Evolutionary conservation across 139 green algal species (phyloP), one percentile per base, ranked within the genome.

Genomic region (Chlorella sp.): DNA sequence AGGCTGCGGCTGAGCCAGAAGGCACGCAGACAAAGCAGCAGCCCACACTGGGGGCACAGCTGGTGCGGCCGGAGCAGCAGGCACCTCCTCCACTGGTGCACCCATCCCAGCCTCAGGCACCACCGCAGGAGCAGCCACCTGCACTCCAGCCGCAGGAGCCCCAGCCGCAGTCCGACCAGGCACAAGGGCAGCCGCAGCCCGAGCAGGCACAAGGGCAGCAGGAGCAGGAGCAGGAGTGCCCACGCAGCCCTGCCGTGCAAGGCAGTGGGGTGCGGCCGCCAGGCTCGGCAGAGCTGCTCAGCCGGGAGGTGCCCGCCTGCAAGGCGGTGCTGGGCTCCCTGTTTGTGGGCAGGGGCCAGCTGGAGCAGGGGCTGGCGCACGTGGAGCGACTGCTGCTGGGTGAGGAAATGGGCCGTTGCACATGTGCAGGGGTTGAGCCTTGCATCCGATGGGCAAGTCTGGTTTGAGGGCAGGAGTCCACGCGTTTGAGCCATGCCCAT

Each of bases 371-470:
- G 26, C 70, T 76, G 40, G 70, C 40, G 5, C 28, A 28, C 0
- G 70, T 76, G 41, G 70, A 76, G 70, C 70, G 41, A 26, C 41
- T 54, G 41, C 70, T 76, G 70, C 70, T 76, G 40, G 70, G 70
- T 76, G 70, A 36, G 70, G n/a, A n/a, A n/a, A n/a, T n/a, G n/a
- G n/a, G n/a, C n/a, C n/a, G 32, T 41, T 38, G 26, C 41, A 16
- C 11, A 60, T 60, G 51, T 60, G 51, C 13, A 11, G 14, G 51
- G 16, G 51, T 60, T 8, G 8, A 54, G 46, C 8, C 46, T 44
- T 30, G 24, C 8, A 34, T 1, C 24, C 22, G 19, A 6, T 73
- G n/a, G n/a, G n/a, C n/a, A n/a, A n/a, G n/a, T n/a, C n/a, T n/a
- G n/a, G n/a, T n/a, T n/a, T n/a, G n/a, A n/a, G n/a, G n/a, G n/a